Conservation (phyloP, 2,329 filamentous ascomycete genomes). For the Penicillium sp. region DNA sequence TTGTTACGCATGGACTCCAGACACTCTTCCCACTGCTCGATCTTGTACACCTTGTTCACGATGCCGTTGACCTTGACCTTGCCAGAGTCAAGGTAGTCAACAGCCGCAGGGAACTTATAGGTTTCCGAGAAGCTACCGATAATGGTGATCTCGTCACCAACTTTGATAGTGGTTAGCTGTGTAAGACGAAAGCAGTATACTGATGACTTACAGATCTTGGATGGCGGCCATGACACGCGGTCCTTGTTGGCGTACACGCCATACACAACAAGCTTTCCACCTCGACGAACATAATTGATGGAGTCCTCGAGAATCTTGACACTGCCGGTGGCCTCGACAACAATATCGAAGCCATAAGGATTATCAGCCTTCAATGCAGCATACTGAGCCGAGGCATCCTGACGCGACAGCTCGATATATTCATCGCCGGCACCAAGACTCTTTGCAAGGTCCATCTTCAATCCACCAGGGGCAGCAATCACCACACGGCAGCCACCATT, state of each 20-base stretch:
- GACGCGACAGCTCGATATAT: conserved; percentile 44
- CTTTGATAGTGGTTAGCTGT: conserved; percentile 19
- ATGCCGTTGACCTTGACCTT: conserved; percentile 55
- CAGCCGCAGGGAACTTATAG: conserved; percentile 61
- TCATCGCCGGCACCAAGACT: conserved; percentile 45
- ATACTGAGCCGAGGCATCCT: conserved; percentile 55
- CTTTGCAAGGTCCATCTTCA: conserved; percentile 64
- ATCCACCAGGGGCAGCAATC: conserved; percentile 60
- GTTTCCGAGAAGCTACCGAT: conserved; percentile 68
- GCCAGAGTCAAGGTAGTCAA: conserved; percentile 46
- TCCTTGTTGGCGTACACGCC: conserved; percentile 61
- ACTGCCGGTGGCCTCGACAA: conserved; percentile 65
- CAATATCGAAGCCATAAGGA: conserved; percentile 68
- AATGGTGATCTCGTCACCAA: conserved; percentile 62
- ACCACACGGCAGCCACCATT: conserved; percentile 66
- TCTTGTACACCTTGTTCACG: conserved; percentile 65
- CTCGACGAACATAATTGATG: conserved; percentile 65
- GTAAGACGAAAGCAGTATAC: background rate
- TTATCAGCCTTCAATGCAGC: conserved; percentile 57
- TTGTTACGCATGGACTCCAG: conserved; percentile 67
- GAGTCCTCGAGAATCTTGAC: conserved; percentile 63
- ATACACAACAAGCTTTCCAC: conserved; percentile 66
- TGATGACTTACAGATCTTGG: conserved; percentile 59
- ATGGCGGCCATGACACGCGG: conserved; percentile 62
- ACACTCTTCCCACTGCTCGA: conserved; percentile 67